phyloP scores from a whole-genome alignment of 1,284 basidiomycete genomes.

The Ceratobasidium sp. region DNA sequence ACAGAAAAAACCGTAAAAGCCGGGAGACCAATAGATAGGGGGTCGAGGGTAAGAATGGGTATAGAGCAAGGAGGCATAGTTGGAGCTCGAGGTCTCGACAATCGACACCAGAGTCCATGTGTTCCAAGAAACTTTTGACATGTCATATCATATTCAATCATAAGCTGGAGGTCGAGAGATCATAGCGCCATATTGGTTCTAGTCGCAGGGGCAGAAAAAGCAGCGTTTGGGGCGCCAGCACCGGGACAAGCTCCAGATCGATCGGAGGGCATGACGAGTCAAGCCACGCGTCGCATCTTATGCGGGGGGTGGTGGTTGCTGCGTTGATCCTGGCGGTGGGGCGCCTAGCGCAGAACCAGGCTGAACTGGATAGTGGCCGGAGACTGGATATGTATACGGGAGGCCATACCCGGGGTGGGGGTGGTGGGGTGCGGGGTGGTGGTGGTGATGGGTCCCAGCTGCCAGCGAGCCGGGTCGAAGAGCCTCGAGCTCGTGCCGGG shows the following conservation, averaged over 20 bases:
- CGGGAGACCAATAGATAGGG: constrained; percentile 32
- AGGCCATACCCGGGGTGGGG: constrained; percentile 40
- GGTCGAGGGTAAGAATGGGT: constrained; percentile 18
- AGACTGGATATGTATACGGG: constrained; percentile 43
- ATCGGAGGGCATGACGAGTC: constrained; percentile 26
- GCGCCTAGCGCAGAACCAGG: constrained; percentile 27
- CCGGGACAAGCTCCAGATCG: constrained; percentile 26
- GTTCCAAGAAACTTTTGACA: constrained; percentile 39
- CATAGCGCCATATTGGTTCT: constrained; percentile 25
- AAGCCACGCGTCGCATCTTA: constrained; percentile 33
- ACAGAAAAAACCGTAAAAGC: constrained; percentile 24
- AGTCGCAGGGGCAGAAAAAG: constrained; percentile 31
- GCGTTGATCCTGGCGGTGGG: constrained; percentile 24
- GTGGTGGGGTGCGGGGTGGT: constrained; percentile 44
- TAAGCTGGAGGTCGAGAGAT: constrained; percentile 26
- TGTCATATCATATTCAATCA: constrained; percentile 41
- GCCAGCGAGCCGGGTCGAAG: constrained; percentile 59
- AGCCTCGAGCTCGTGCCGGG: constrained; percentile 79
- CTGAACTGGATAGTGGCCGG: constrained; percentile 41
- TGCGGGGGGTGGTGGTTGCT: constrained; percentile 38
- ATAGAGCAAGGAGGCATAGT: constrained; percentile 35
- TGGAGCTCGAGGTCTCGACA: constrained; percentile 25
- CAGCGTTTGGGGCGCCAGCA: constrained; percentile 28
- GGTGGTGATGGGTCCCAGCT: constrained; percentile 43
- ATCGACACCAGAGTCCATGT: constrained; percentile 17